Percentiles rank a stretch among this genome's conserved stretches.
Conservation (phyloP, 495 filamentous ascomycete genomes). For the Parathielavia hyrcaniae region DNA sequence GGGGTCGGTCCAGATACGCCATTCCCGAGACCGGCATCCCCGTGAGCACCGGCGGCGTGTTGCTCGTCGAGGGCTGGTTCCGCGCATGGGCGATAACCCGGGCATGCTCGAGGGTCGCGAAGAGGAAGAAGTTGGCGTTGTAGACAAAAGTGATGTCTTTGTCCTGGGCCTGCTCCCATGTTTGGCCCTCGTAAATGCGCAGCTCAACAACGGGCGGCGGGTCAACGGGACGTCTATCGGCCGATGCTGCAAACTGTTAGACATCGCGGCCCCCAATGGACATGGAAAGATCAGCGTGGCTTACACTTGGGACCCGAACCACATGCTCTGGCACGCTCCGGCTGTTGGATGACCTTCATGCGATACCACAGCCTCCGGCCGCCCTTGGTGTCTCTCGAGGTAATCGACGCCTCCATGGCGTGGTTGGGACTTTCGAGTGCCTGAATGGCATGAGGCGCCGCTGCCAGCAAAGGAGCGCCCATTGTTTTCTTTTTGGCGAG, state of each 20-base stretch:
- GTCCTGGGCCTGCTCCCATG: conserved; percentile 50
- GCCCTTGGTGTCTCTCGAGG: conserved; percentile 62
- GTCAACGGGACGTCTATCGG: conserved; percentile 93
- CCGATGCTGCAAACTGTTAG: conserved; percentile 60
- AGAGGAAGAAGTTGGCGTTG: conserved; percentile 97
- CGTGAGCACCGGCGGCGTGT: conserved; percentile 77
- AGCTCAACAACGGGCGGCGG: conserved; percentile 95
- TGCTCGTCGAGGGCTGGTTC: conserved; percentile 54
- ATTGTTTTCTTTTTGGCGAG: conserved; percentile 13
- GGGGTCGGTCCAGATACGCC: conserved; percentile 89
- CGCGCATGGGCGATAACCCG: conserved; percentile 80
- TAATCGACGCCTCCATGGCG: conserved; percentile 15
- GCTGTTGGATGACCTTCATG: conserved; percentile 86
- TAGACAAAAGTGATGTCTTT: conserved; percentile 85
- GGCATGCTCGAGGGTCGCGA: conserved; percentile 82
- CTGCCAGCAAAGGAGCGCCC: conserved; percentile 30
- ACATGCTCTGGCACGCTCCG: conserved; percentile 90
- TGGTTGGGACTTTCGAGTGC: conserved; percentile 21
- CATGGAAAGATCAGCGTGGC: conserved; percentile 28
- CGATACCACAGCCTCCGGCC: conserved; percentile 77
- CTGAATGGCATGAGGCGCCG: conserved; percentile 26
- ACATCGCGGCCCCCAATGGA: not conserved
- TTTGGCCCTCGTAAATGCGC: conserved; percentile 75
- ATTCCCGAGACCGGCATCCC: conserved; percentile 95
- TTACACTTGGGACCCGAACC: conserved; percentile 91